Evolutionary conservation across 345 rosid genomes (phyloP), one percentile per base, ranked within the genome.

Genomic region (Moringa oleifera): DNA sequence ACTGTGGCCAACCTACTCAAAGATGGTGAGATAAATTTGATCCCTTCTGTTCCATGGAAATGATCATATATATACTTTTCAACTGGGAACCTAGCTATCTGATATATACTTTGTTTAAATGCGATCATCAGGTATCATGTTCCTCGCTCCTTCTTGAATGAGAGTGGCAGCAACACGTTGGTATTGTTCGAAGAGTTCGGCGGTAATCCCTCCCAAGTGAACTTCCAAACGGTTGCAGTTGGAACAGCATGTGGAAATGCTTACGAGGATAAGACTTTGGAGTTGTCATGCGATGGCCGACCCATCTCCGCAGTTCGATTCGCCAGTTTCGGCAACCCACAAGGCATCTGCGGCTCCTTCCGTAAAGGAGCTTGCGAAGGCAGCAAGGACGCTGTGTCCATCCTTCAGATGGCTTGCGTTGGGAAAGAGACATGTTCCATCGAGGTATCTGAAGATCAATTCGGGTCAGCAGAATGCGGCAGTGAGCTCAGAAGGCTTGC

Each of bases 101-200:
- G n/a, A n/a, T n/a, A n/a, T n/a, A 23, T 25, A 23, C 18, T 51
- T 19, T 28, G 8, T 0, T 59, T 22, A 19, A 4, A 22, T 0
- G 23, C n/a, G n/a, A n/a, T n/a, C n/a, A n/a, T n/a, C n/a, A 82
- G 90, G 83, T 85, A 85, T 50, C 90, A 85, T 57, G 57, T 87
- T 55, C 90, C 89, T 0, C 73, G 91, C 12, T 62, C 69, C 0
- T 69, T 76, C 61, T 71, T 85, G 15, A 66, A 71, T 0, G 62
- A 28, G 8, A 63, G 64, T 0, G 70, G 70, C 52, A 46, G 64
- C 13, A 85, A 85, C 62, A 53, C 55, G 3, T 51, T 85, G 31
- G 75, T 81, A 9, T 25, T 81, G 20, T 83, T 80, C 46, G 85
- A 88, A 59, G 91, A 88, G 68, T 25, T 83, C 23, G 90, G 90